Conservation (phyloP, 331 rosid genomes). For the Erythrophleum ivorense region DNA sequence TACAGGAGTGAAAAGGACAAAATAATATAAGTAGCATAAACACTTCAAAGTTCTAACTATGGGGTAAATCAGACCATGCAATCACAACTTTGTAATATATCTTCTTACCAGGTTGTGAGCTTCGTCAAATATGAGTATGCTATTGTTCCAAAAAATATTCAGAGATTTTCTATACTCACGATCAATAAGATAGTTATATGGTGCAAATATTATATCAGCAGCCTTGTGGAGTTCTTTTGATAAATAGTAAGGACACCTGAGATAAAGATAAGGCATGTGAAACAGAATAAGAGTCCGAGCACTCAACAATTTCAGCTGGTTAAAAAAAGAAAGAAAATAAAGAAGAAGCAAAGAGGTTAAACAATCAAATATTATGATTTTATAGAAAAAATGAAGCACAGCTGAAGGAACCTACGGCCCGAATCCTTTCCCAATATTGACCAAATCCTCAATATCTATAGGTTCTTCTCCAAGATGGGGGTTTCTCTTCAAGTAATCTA, state of each 20-base stretch:
- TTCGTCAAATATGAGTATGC: conserved; percentile 95
- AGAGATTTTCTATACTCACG: conserved; percentile 64
- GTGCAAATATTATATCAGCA: conserved; percentile 89
- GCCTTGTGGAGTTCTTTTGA: conserved; percentile 84
- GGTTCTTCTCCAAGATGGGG: conserved; percentile 95
- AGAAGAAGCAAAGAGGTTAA: background rate
- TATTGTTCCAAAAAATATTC: conserved; percentile 64
- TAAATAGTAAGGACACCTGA: conserved; percentile 93
- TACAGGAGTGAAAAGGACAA: conserved; percentile 26
- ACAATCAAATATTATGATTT: conserved; percentile 14
- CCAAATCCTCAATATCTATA: conserved; percentile 91
- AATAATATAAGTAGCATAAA: conserved; percentile 27
- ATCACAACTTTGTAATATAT: conserved; percentile 26
- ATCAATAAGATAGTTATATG: conserved; percentile 95
- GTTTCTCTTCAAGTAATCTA: conserved; percentile 73
- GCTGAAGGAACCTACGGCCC: conserved; percentile 83
- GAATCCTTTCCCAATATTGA: conserved; percentile 72
- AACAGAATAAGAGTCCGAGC: conserved; percentile 35
- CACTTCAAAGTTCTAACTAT: conserved; percentile 11
- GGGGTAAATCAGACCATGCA: conserved; percentile 29
- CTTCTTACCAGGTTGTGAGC: conserved; percentile 92
- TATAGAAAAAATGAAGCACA: conserved; percentile 25
- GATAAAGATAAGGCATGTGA: conserved; percentile 41
- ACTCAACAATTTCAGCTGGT: conserved; percentile 32
- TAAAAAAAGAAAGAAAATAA: background rate